Evolutionary conservation across 2,329 filamentous ascomycete genomes (phyloP).

Genomic region (Hirsutella thompsonii): DNA sequence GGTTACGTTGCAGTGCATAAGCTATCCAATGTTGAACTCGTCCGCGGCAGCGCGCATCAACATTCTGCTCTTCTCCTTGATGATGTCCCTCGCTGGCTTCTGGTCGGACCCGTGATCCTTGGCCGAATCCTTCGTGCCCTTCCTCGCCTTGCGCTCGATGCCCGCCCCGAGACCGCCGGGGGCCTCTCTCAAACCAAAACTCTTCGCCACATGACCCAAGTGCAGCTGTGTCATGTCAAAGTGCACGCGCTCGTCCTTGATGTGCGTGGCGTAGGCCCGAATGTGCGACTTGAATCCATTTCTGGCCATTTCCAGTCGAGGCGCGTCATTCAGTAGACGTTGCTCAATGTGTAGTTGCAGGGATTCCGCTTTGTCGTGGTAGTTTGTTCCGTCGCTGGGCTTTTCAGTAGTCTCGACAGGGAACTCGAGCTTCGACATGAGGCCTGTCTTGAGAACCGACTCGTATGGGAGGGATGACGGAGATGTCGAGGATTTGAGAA

Average conservation of each 20-base stretch:
- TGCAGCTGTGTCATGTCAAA: conserved; percentile 91
- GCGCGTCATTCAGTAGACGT: conserved; percentile 45
- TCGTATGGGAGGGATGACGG: conserved; percentile 40
- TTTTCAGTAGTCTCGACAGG: conserved; percentile 55
- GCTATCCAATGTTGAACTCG: conserved; percentile 56
- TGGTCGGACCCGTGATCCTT: conserved; percentile 18
- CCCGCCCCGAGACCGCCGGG: conserved; percentile 67
- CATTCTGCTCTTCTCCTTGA: conserved; percentile 51
- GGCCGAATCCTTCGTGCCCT: conserved; percentile 9
- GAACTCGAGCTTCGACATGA: conserved; percentile 46
- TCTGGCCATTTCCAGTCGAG: conserved; percentile 66
- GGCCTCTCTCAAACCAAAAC: conserved; percentile 78
- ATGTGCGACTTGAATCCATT: conserved; percentile 87
- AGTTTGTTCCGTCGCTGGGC: conserved; percentile 27
- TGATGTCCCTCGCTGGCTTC: conserved; percentile 26
- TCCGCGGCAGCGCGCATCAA: conserved; percentile 49
- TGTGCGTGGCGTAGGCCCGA: conserved; percentile 87
- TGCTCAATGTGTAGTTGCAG: conserved; percentile 49
- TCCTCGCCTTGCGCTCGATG: conserved; percentile 32
- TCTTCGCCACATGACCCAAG: conserved; percentile 86
- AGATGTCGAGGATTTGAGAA: conserved; percentile 43
- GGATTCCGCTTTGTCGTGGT: conserved; percentile 39
- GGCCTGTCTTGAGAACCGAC: conserved; percentile 49
- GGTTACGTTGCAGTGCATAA: neutral
- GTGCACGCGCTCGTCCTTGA: conserved; percentile 68